Base-by-base conservation (phyloP, 257 asterid species). In the Paraleonurus japonicus region DNA sequence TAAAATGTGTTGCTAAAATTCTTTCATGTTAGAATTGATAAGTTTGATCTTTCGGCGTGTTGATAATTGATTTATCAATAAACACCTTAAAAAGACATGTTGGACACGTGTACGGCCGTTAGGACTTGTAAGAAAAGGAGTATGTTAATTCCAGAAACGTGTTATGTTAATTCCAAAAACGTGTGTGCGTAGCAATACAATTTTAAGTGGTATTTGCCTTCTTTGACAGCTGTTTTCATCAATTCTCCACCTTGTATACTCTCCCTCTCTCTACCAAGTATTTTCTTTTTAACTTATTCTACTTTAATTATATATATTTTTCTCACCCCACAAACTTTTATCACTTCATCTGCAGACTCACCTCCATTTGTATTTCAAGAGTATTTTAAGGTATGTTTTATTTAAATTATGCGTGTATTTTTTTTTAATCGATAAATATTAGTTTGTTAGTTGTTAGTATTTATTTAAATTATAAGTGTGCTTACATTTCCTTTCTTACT, bases 161-260 rank as follows among this genome's bases (percentile, higher is more conserved):
- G n/a, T n/a, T n/a, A n/a, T n/a, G n/a, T n/a, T n/a, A n/a, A n/a
- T n/a, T n/a, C n/a, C n/a, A n/a, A n/a, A n/a, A n/a, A n/a, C n/a
- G n/a, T n/a, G n/a, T n/a, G n/a, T 28, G 12, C 33, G 51, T 27
- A 5, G 61, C 12, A 27, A 6, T 30, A 10, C 16, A 35, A 13
- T 20, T 23, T 41, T 7, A 12, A 30, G 7, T 5, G 9, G 19
- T 39, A 69, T 54, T 69, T 54, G 35, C 35, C 64, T 33, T 22
- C 5, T 22, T 9, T 35, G 37, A 39, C 65, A 69, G 26, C 65
- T 22, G 26, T 4, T 6, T 53, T 69, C 58, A 70, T 47, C 60
- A 63, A 65, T 54, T 73, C 66, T 54, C 72, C 51, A 16, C 72
- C 71, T 16, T 20, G 50, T 4, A 60, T 17, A 71, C 1, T 3